These are phyloP conservation scores for Phialemonium atrogriseum DNA, from an alignment of 2,329 filamentous ascomycete genomes.

Conservation along the genomic window DNA sequence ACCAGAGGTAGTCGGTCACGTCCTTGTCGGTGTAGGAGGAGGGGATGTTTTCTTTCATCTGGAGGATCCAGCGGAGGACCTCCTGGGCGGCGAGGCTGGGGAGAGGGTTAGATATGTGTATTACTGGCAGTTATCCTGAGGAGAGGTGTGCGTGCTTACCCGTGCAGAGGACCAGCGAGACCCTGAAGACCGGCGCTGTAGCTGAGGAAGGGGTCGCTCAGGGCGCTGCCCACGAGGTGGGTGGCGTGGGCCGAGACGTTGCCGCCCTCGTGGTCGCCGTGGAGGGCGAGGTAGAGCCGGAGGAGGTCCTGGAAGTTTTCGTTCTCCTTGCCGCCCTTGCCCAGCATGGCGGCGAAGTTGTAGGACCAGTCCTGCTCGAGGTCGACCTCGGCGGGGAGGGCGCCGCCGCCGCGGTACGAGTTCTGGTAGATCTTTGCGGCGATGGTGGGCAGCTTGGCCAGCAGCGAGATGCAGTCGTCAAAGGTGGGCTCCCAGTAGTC, in stretches of 20 bases:
- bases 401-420: slow-evolving; percentile 65
- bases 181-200: slow-evolving; percentile 95
- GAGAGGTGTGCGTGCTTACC: slow-evolving; percentile 30
- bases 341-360: slow-evolving; percentile 96
- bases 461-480: slow-evolving; percentile 85
- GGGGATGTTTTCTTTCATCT: slow-evolving; percentile 89
- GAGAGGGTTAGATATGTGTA: slow-evolving; percentile 4
- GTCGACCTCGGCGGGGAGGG: slow-evolving; percentile 70
- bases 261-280: slow-evolving; percentile 96
- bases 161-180: slow-evolving; percentile 87
- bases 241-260: slow-evolving; percentile 96
- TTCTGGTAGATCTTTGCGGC: slow-evolving; percentile 98
- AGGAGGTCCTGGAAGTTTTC: slow-evolving; percentile 94
- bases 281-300: slow-evolving; percentile 87
- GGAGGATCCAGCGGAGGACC: slow-evolving; percentile 90
- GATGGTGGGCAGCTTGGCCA: slow-evolving; percentile 94
- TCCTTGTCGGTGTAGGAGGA: slow-evolving; percentile 69
- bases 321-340: slow-evolving; percentile 79
- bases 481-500: slow-evolving; percentile 99
- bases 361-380: slow-evolving; percentile 91
- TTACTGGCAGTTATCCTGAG: too few relatives aligned
- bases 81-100: slow-evolving; percentile 86
- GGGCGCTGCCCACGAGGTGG: slow-evolving; percentile 87
- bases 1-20: slow-evolving; percentile 85
- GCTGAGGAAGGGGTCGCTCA: slow-evolving; percentile 90